phyloP scores from a whole-genome alignment of 75 land plant species.

The Cupressus sempervirens region DNA sequence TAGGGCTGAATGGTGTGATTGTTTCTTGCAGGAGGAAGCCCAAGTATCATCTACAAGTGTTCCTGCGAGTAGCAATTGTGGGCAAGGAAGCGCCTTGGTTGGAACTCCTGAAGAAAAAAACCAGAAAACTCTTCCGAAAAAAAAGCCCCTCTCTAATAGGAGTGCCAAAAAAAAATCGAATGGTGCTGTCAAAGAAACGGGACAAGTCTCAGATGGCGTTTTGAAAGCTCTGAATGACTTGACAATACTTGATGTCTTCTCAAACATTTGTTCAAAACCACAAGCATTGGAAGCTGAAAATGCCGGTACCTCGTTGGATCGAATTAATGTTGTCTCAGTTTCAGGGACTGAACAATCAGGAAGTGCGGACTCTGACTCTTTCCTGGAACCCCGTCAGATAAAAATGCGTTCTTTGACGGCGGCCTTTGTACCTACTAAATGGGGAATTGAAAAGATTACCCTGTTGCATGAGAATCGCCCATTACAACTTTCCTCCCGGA shows the following conservation, averaged over 20 bases:
- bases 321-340: not conserved
- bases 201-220: not conserved
- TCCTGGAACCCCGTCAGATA: constrained; percentile 26
- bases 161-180: not conserved
- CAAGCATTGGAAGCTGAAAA: not conserved
- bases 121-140: not conserved
- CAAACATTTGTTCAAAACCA: not conserved
- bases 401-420: constrained; percentile 25
- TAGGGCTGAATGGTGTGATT: not conserved
- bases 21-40: constrained; percentile 8
- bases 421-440: constrained; percentile 22
- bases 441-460: constrained; percentile 22
- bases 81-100: not conserved
- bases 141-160: not conserved
- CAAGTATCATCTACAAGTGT: not conserved
- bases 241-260: not conserved
- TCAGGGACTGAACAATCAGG: not conserved
- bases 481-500: constrained; percentile 31
- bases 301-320: not conserved
- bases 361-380: not conserved
- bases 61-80: not conserved
- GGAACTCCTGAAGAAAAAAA: not conserved
- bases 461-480: constrained; percentile 31
- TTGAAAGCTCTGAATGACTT: not conserved
- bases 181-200: not conserved